Conservation (phyloP, 768 basidiomycete genomes). For the Omphalotus guepiniiformis region DNA sequence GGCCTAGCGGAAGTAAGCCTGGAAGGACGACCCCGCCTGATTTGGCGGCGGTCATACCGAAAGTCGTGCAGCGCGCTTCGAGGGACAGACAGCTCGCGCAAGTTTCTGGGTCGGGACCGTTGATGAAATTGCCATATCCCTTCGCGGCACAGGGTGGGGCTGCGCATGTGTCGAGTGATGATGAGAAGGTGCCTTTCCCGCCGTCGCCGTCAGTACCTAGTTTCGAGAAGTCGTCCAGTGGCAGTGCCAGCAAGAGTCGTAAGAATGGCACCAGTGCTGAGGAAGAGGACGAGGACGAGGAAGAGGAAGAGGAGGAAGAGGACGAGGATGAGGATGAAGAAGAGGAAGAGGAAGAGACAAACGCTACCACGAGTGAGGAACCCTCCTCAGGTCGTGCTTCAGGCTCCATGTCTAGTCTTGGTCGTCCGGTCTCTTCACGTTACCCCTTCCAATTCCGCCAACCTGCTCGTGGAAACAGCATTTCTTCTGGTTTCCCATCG, state of each 20-base stretch:
- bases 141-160: slow-evolving; percentile 49
- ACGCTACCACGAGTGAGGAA: slow-evolving; percentile 40
- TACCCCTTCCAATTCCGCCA: slow-evolving; percentile 69
- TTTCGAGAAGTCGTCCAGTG: slow-evolving; percentile 31
- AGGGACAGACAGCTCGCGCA: slow-evolving; percentile 39
- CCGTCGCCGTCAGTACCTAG: slow-evolving; percentile 45
- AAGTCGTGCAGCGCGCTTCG: slow-evolving; percentile 40
- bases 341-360: slow-evolving; percentile 35
- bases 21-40: slow-evolving; percentile 23
- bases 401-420: slow-evolving; percentile 82
- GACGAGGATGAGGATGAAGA: slow-evolving; percentile 25
- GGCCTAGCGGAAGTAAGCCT: slow-evolving; percentile 10
- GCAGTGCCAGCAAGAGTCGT: slow-evolving; percentile 18
- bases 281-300: slow-evolving; percentile 30
- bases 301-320: slow-evolving; percentile 25
- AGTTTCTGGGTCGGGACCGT: slow-evolving; percentile 28
- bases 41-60: slow-evolving; percentile 36
- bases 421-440: slow-evolving; percentile 66
- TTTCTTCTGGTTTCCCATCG: slow-evolving; percentile 37
- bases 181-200: slow-evolving; percentile 73
- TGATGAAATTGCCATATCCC: slow-evolving; percentile 63
- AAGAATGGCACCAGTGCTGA: slow-evolving; percentile 25
- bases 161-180: slow-evolving; percentile 58
- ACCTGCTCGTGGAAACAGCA: slow-evolving; percentile 39
- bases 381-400: slow-evolving; percentile 63